Evolutionary conservation across 345 rosid genomes (phyloP), one percentile per base, ranked within the genome.

Genomic region (Acer campestre): DNA sequence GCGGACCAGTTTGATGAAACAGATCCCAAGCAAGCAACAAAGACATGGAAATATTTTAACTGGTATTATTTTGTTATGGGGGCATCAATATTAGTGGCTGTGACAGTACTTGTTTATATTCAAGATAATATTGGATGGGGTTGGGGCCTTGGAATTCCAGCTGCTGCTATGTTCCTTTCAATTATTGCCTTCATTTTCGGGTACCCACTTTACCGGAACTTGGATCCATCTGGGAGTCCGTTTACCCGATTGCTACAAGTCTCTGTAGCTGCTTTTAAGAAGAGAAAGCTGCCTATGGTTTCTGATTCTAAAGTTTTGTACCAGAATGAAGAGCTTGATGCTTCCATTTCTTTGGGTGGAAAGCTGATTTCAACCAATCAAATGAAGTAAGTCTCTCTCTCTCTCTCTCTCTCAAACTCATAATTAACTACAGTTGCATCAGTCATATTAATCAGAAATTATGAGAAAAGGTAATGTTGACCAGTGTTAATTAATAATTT

Each of bases 1-100:
- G 98, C 97, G 27, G 95, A 94, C 82, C 98, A 92, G 75, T 92
- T 92, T 71, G 84, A 89, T 9, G 95, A 89, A 80, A 72, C 86
- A 40, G 92, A 91, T 74, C 93, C 95, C 11, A 86, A 87, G 6
- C 97, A 92, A 64, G 62, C 88, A 0, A 68, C 89, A 40, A 89
- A 85, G 75, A 86, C 89, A 18, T 94, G 93, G 94, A 88, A 81
- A 59, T 94, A 92, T 84, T 94, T 94, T 84, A 94, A 94, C 78
- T 94, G 97, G 97, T 92, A 92, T 85, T 92, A 92, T 75, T 94
- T 94, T 80, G 85, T 84, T 25, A 94, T 94, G 98, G 98, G 97
- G 4, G 91, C 74, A 25, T 85, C 98, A 0, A 80, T 90, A 1
- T 79, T 94, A 14, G 56, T 88, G 67, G 95, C 95, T 2, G 93